phyloP scores from a whole-genome alignment of 1,284 basidiomycete species.

The Boletus smithii region DNA sequence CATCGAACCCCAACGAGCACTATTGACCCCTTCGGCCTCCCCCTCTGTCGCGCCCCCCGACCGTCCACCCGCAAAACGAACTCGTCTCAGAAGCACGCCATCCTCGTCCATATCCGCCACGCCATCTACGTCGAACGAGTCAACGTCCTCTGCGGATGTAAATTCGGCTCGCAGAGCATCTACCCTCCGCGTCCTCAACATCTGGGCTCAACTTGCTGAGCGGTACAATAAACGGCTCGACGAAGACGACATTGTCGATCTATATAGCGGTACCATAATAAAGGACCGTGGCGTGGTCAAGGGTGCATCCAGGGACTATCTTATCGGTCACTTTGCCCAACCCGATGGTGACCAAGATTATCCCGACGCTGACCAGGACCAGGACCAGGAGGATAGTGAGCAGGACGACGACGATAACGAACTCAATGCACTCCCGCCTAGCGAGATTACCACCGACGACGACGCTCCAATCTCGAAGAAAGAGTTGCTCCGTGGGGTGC shows the following conservation, averaged over 20 bases:
- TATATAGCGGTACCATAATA: constrained; percentile 54
- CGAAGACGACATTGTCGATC: constrained; percentile 73
- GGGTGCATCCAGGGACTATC: constrained; percentile 37
- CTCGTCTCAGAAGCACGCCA: constrained; percentile 34
- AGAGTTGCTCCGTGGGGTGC: constrained; percentile 34
- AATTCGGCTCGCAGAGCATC: constrained; percentile 55
- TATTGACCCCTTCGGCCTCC: constrained; percentile 31
- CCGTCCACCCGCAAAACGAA: constrained; percentile 39
- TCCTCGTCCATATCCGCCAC: constrained; percentile 29
- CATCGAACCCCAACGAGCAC: constrained; percentile 12
- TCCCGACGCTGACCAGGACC: constrained; percentile 27
- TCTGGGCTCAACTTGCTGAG: constrained; percentile 64
- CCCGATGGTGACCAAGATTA: constrained; percentile 39
- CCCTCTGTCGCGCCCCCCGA: constrained; percentile 32
- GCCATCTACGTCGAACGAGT: constrained; percentile 30
- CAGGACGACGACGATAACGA: constrained; percentile 34
- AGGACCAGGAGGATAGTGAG: constrained; percentile 29
- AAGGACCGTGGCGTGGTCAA: constrained; percentile 67
- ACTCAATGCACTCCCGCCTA: constrained; percentile 20
- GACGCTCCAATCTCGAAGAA: constrained; percentile 31
- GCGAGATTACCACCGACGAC: constrained; percentile 27
- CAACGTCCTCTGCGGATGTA: constrained; percentile 37
- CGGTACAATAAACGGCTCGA: constrained; percentile 63
- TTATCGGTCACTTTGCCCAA: constrained; percentile 47
- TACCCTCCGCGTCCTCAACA: constrained; percentile 51